Evolutionary conservation across 768 basidiomycete species (phyloP).

Genomic region (Brasilioporus rufonigricans): DNA sequence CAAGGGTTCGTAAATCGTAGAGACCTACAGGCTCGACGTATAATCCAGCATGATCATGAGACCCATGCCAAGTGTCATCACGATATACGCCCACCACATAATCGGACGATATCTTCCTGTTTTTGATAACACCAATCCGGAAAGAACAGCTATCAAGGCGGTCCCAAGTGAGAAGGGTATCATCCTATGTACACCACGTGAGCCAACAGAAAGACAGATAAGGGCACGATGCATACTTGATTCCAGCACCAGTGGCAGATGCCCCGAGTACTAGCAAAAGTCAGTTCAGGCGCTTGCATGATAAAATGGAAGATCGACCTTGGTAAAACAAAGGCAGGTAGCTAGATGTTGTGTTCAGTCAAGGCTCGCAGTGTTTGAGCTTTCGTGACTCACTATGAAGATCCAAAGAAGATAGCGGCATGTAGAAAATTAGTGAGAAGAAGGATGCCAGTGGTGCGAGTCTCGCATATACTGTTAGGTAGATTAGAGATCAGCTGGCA

Average conservation of each 20-base stretch:
- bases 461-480: conserved; percentile 36
- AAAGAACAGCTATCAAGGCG: conserved; percentile 49
- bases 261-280: conserved; percentile 53
- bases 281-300: conserved; percentile 4
- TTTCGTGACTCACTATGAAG: conserved; percentile 22
- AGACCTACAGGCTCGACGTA: conserved; percentile 38
- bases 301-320: conserved; percentile 14
- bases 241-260: conserved; percentile 67
- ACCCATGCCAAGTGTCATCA: conserved; percentile 65
- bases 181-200: conserved; percentile 48
- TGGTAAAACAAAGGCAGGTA: conserved; percentile 81
- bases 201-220: neutral
- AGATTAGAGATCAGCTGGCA: neutral
- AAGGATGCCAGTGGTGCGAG: conserved; percentile 67
- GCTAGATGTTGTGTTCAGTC: conserved; percentile 10
- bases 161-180: conserved; percentile 67
- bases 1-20: neutral
- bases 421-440: conserved; percentile 62
- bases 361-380: neutral
- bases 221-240: conserved; percentile 44
- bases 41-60: conserved; percentile 71
- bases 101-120: conserved; percentile 57
- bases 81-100: conserved; percentile 59
- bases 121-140: conserved; percentile 57
- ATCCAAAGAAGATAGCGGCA: conserved; percentile 58